Base-by-base conservation (phyloP, 2,329 filamentous ascomycete species). In the Cyphellophora europaea region DNA sequence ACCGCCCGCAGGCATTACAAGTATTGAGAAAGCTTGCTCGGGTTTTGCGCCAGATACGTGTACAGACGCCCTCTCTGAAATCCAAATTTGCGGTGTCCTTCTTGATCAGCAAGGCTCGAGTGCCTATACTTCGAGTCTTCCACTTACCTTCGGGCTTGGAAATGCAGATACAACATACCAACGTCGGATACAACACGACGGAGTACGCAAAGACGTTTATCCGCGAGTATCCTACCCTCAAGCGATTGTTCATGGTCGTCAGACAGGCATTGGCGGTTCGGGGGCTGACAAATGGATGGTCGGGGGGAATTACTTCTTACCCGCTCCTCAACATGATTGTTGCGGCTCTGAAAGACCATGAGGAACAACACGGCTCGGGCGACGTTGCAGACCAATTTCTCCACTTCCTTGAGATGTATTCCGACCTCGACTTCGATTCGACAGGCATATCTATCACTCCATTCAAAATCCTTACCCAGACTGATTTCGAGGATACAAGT, bases 241-340 rank as follows among this genome's bases (percentile, higher is more conserved):
- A 55, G 10, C 50, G 62, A 6, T 42, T 78, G 6, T 77, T 70
- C 48, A 53, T 60, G 18, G 48, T 69, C 8, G 38, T 72, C 16
- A 71, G 70, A 42, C 58, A 66, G 32, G 56, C 65, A 11, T 56
- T 79, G 27, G 61, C 70, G 33, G 55, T 67, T 14, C 63, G 69
- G 25, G 61, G 59, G 15, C 50, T 78, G 2, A 60, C 62, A 19
- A 63, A 69, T 34, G 59, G 66, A 12, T 62, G 55, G 35, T 48
- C 52, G 3, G 65, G 65, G n/a, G 69, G 71, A 2, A 53, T 77
- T 19, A 65, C 64, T 11, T 66, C 71, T 1, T 74, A 77, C 47
- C 58, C 64, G 10, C 55, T 75, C 6, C 63, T 74, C 47, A 69
- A 75, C 56, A 69, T 77, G 60, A 53, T 77, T 12, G 66, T 71